Evolutionary conservation across 2,329 filamentous ascomycete species (phyloP).

Genomic region (Ploettnerulaceae sp.): DNA sequence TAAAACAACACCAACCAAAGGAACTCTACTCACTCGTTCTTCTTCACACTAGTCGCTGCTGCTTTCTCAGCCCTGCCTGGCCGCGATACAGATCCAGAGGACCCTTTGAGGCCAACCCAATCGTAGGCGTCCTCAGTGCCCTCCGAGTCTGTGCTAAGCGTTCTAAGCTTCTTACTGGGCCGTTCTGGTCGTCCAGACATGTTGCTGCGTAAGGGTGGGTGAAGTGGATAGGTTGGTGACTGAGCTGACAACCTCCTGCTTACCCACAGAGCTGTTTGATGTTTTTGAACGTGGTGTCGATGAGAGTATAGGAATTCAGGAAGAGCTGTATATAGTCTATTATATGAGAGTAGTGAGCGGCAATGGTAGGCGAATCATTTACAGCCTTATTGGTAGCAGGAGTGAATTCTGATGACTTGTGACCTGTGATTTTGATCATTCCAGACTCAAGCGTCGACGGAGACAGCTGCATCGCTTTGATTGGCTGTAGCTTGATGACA

Average conservation of each 20-base stretch:
- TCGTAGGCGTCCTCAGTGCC: constrained; percentile 26
- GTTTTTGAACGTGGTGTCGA: no score
- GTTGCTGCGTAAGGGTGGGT: no score
- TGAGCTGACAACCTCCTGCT: neutral
- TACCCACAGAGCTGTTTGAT: no score
- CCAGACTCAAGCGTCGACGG: constrained; percentile 6
- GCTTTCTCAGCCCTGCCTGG: constrained; percentile 22
- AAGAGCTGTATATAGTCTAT: no score
- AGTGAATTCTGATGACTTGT: neutral
- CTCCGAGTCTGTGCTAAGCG: constrained; percentile 32
- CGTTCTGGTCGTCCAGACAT: constrained; percentile 27
- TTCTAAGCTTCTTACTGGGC: constrained; percentile 27
- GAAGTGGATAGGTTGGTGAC: neutral
- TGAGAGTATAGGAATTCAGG: no score
- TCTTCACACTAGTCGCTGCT: constrained; percentile 13
- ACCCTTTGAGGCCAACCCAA: constrained; percentile 14
- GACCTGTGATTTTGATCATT: neutral
- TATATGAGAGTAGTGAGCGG: no score
- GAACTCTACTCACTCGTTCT: constrained; percentile 22
- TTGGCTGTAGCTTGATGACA: constrained; percentile 15
- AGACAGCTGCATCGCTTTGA: neutral
- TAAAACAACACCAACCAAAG: constrained; percentile 1
- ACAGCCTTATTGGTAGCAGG: no score
- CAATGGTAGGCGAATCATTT: no score
- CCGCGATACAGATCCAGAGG: neutral